These are phyloP conservation scores for Aspergillus pseudonomiae DNA, from an alignment of 2,329 filamentous ascomycete species.

Conservation along the genomic window DNA sequence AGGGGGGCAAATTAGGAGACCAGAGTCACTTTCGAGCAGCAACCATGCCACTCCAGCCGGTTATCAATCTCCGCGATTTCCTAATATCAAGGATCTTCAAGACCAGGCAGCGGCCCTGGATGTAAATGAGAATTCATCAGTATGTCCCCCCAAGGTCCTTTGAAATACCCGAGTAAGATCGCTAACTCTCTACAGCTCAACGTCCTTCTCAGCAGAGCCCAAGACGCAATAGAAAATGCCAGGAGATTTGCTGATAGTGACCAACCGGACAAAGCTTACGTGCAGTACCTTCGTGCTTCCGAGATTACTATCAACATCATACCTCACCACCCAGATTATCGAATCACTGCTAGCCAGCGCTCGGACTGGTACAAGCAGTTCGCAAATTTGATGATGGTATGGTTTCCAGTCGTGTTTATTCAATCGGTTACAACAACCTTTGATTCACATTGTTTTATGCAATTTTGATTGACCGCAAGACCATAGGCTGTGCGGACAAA, in stretches of 20 bases:
- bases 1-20: constrained; percentile 28
- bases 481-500: constrained; percentile 43
- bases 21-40: constrained; percentile 29
- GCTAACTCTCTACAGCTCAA: constrained; percentile 35
- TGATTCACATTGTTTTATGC: not conserved
- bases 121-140: constrained; percentile 36
- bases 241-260: constrained; percentile 35
- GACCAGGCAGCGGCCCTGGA: constrained; percentile 40
- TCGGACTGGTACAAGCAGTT: constrained; percentile 54
- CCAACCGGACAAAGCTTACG: constrained; percentile 71
- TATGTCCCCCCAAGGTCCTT: constrained; percentile 22
- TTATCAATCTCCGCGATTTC: constrained; percentile 32
- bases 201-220: constrained; percentile 38
- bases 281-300: constrained; percentile 81
- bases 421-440: not conserved
- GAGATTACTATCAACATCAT: constrained; percentile 78
- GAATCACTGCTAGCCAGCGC: constrained; percentile 61
- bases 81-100: constrained; percentile 46
- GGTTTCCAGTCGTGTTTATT: constrained; percentile 1
- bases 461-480: constrained; percentile 13
- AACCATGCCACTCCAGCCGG: constrained; percentile 18
- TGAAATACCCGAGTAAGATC: not conserved
- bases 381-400: constrained; percentile 52
- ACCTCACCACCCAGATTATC: constrained; percentile 74
- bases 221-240: constrained; percentile 39